A percentile compares a stretch with the other conserved stretches of the same genome.
These are phyloP conservation scores for Triangularia verruculosa DNA, from an alignment of 2,329 filamentous ascomycete species.

Conservation along the genomic window DNA sequence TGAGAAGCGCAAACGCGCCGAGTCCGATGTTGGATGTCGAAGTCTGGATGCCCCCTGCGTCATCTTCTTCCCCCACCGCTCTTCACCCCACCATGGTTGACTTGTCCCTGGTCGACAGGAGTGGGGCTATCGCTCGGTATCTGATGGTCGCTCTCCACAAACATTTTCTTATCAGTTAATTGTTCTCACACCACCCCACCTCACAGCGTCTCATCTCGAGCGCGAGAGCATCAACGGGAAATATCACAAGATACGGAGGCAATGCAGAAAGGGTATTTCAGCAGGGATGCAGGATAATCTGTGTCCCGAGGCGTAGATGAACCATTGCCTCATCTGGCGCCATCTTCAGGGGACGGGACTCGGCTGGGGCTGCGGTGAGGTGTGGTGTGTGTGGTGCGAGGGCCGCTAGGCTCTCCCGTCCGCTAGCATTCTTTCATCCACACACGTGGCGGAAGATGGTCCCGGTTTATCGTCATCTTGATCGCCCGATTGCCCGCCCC, in stretches of 20 bases:
- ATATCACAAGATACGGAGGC: background rate
- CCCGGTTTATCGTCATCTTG: conserved; percentile 14
- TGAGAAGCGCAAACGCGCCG: background rate
- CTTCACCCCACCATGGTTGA: background rate
- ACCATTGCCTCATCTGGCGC: conserved; percentile 2
- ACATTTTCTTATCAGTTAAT: background rate
- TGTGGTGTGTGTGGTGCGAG: background rate
- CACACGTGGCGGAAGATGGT: conserved; percentile 16
- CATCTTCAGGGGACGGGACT: conserved; percentile 1
- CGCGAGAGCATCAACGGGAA: background rate
- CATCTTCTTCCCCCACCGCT: background rate
- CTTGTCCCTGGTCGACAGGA: background rate
- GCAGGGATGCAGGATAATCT: background rate
- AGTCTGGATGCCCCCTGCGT: background rate
- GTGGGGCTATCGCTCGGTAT: background rate
- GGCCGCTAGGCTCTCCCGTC: background rate
- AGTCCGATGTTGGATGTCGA: background rate
- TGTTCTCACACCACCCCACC: background rate
- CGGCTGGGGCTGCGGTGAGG: background rate
- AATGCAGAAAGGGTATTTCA: background rate
- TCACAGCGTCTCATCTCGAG: too few relatives aligned
- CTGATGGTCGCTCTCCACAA: background rate
- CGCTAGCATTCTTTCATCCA: conserved; percentile 1
- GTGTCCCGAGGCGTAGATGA: background rate
- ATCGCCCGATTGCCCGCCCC: conserved; percentile 5